Conservation (phyloP, 2,329 filamentous ascomycete species). For the Monilinia aucupariae region DNA sequence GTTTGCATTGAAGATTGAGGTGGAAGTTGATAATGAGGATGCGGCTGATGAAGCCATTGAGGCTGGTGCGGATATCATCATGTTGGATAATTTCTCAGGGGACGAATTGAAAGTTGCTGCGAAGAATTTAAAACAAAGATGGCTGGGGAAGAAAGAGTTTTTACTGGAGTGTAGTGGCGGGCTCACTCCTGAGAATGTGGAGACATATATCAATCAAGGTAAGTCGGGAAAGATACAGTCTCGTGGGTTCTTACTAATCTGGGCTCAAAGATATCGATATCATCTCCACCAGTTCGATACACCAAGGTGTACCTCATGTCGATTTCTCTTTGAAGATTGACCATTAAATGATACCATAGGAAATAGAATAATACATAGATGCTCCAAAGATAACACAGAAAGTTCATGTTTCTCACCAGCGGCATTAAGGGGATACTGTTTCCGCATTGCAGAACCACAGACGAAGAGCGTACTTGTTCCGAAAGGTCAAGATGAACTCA, state of each 20-base stretch:
- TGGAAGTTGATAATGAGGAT: constrained; percentile 82
- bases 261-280: constrained; percentile 72
- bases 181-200: constrained; percentile 77
- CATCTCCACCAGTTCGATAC: constrained; percentile 91
- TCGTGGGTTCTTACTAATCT: constrained; percentile 8
- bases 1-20: constrained; percentile 91
- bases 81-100: constrained; percentile 92
- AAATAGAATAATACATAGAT: neutral
- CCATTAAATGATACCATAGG: constrained; percentile 30
- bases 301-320: constrained; percentile 88
- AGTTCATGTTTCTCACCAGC: neutral
- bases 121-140: constrained; percentile 69
- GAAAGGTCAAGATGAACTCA: neutral
- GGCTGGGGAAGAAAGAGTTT: constrained; percentile 68
- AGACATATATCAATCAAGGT: constrained; percentile 71
- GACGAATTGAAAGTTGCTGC: constrained; percentile 73
- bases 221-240: constrained; percentile 33
- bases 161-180: constrained; percentile 91
- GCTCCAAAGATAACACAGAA: neutral
- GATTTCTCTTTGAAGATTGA: constrained; percentile 94
- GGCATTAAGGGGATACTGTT: neutral
- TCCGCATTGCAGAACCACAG: neutral
- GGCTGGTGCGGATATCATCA: constrained; percentile 90
- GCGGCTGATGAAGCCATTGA: constrained; percentile 88
- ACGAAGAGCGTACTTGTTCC: neutral